Evolutionary conservation across 345 rosid genomes (phyloP), one percentile per base, ranked within the genome.

Genomic region (Lepidium didymum): DNA sequence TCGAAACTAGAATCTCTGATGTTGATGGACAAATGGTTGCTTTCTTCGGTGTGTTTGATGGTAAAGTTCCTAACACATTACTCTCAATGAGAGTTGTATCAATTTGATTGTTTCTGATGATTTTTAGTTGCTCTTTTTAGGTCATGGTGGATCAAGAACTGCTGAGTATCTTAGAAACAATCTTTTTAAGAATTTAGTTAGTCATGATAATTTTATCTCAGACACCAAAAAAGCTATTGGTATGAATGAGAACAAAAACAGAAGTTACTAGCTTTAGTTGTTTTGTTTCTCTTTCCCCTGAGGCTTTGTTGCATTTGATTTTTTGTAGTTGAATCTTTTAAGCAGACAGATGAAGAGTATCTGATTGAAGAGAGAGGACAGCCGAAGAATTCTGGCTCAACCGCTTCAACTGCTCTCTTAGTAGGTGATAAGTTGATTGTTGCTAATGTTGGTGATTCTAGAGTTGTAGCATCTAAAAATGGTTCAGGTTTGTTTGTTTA

Each of bases 111-210:
- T 10, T 29, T 27, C 66, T 72, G 14, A 64, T 64, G 4, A 14
- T 8, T 57, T 57, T 23, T 33, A 6, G 37, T 31, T 69, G 10
- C 1, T 74, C 70, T 38, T 2, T 7, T 12, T 74, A 94, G 99
- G 99, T 76, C 99, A 94, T 77, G 99, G 99, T 52, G 97, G 97
- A 59, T 90, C 88, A 62, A 86, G 97, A 44, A 96, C 97, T 62
- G 99, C 99, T 25, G 97, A 91, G 50, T 94, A 86, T 75, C 91
- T 94, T 71, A 91, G 91, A 67, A 84, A 82, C 62, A 89, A 91
- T 75, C 93, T 91, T 72, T 91, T 94, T 75, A 87, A 87, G 63
- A 94, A 89, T 80, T 77, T 94, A 83, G 87, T 85, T 73, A 84
- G 33, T 37, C 97, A 89, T 79, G 83, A 91, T 49, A 83, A 81